phyloP scores from a whole-genome alignment of 805 yeast species.

The Saccharomycopsis sp. region DNA sequence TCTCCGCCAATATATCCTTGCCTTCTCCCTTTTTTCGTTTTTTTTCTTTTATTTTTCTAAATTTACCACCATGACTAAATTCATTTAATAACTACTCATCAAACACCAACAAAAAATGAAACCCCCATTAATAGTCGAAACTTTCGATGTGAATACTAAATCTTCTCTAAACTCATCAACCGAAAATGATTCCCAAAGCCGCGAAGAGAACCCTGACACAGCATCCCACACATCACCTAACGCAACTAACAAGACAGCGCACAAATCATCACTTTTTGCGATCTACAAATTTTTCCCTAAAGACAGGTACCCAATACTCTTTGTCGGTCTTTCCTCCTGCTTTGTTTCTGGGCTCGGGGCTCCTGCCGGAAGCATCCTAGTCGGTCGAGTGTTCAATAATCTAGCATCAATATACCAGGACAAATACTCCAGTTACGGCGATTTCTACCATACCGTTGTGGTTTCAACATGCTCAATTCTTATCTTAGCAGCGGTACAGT shows the following conservation, averaged over 20 bases:
- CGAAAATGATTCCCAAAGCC: too few species aligned
- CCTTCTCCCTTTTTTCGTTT: background rate
- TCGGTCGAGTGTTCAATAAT: slow-evolving; percentile 55
- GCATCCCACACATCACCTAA: too few species aligned
- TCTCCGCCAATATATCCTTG: background rate
- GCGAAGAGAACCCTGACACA: too few species aligned
- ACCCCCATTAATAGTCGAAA: too few species aligned
- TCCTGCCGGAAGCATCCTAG: slow-evolving; percentile 54
- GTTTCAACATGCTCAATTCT: slow-evolving; percentile 30
- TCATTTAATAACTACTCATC: too few species aligned
- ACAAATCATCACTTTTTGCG: background rate
- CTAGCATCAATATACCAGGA: slow-evolving; percentile 27
- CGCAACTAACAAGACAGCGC: too few species aligned
- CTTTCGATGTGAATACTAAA: too few species aligned
- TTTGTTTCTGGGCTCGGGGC: slow-evolving; percentile 49
- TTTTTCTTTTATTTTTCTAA: too few species aligned
- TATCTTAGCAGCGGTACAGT: slow-evolving; percentile 40
- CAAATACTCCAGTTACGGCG: slow-evolving; percentile 29
- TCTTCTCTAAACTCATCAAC: too few species aligned
- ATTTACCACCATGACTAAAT: too few species aligned
- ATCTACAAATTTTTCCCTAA: slow-evolving; percentile 12
- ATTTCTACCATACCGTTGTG: slow-evolving; percentile 19
- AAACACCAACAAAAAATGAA: too few species aligned
- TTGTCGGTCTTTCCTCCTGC: slow-evolving; percentile 34
- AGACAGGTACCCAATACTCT: slow-evolving; percentile 19